These are phyloP conservation scores for Colletotrichum camelliae DNA, from an alignment of 2,329 filamentous ascomycete species.

Conservation along the genomic window DNA sequence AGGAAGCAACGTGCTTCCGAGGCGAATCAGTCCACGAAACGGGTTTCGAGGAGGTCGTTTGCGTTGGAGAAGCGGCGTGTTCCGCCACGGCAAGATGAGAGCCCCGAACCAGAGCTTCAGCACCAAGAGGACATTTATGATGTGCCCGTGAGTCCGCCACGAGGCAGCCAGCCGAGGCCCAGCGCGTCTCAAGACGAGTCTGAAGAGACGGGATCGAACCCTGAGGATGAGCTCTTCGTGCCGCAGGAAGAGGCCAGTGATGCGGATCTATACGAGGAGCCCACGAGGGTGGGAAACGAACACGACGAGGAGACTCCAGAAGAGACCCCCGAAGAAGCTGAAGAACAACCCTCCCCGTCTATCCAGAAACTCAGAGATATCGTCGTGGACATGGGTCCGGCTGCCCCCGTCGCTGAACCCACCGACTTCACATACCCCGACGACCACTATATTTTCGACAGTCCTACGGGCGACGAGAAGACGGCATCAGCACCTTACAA, in stretches of 20 bases:
- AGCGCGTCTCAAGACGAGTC: background rate
- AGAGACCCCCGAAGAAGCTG: background rate
- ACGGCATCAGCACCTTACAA: background rate
- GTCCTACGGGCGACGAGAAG: background rate
- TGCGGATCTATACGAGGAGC: conserved; percentile 1
- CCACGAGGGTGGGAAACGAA: background rate
- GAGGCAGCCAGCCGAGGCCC: background rate
- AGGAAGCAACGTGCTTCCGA: background rate
- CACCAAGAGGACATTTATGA: background rate
- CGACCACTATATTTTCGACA: background rate
- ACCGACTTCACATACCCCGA: background rate
- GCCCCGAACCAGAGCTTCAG: background rate
- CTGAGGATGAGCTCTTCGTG: background rate
- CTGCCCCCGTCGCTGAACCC: background rate
- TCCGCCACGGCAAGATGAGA: background rate
- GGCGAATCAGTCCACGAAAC: background rate
- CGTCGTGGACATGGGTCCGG: background rate
- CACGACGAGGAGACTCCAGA: background rate
- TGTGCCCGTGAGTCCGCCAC: background rate
- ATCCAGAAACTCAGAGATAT: background rate
- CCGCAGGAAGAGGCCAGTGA: background rate
- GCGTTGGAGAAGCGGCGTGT: background rate
- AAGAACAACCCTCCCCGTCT: background rate
- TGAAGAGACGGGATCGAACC: background rate
- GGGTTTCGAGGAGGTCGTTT: background rate